Evolutionary conservation across 495 filamentous ascomycete species (phyloP), one percentile per base, ranked within the genome.

Genomic region (Glarea lozoyensis): DNA sequence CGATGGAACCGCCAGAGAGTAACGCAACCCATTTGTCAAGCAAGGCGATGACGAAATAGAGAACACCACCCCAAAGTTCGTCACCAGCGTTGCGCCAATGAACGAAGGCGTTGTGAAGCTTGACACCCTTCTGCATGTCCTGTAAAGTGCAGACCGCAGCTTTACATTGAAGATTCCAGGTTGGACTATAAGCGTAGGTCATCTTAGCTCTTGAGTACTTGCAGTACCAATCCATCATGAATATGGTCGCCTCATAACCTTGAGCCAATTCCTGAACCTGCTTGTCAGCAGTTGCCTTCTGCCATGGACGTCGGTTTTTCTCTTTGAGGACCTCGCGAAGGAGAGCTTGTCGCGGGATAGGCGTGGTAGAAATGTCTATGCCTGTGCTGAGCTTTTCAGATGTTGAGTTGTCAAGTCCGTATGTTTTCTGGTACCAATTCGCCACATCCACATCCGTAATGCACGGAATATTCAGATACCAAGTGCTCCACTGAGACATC

Each of bases 61-160:
- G 54, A 30, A 78, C 48, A 32, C 72, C 70, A 42, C 70, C 77
- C 19, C 74, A 72, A 12, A 37, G 17, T 43, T 80, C 76, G 32
- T 66, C 59, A 33, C 70, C 73, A 0, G 71, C 68, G 20, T 74
- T 65, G 6, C 76, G 73, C 74, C 74, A 80, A 46, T 76, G 74
- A 29, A 79, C 65, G 53, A 80, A 80, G 3, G 73, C 67, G 51
- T 72, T 79, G 59, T 80, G 76, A n/a, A 78, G 56, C 17, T 66
- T 60, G 4, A 80, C 64, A 9, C 75, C 76, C 51, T 75, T 76
- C 46, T 79, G 74, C 13, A 68, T 64, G 40, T 66, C 66, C 23
- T 63, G 62, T 37, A 79, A 56, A 23, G 60, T 70, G 48, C 78
- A 72, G 18, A 75, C 46, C 10, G 64, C 76, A 1, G 74, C 75